These are phyloP conservation scores for Mycena epipterygia DNA, from an alignment of 768 basidiomycete species.

Conservation along the genomic window DNA sequence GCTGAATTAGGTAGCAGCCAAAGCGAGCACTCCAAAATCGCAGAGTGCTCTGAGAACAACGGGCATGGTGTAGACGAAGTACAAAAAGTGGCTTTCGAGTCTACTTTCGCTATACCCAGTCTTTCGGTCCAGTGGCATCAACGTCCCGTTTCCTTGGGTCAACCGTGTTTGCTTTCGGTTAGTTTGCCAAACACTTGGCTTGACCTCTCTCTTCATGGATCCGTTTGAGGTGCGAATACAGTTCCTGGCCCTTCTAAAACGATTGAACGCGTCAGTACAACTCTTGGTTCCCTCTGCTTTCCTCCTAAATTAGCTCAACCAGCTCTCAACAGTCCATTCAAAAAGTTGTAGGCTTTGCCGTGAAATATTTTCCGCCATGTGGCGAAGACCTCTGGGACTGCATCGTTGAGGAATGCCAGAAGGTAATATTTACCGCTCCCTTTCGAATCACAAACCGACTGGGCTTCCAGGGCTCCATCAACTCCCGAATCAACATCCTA, in stretches of 20 bases:
- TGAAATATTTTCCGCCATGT: slow-evolving; percentile 59
- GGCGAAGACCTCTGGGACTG: slow-evolving; percentile 97
- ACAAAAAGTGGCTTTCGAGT: too few relatives aligned
- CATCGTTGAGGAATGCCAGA: slow-evolving; percentile 90
- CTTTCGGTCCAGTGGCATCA: too few relatives aligned
- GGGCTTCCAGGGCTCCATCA: slow-evolving; percentile 79
- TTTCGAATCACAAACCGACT: not conserved
- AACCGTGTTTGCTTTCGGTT: not conserved
- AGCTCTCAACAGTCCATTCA: slow-evolving; percentile 39
- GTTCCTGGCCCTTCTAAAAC: slow-evolving; percentile 31
- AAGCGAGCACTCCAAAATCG: not conserved
- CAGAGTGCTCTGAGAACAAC: too few relatives aligned
- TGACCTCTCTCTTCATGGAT: slow-evolving; percentile 23
- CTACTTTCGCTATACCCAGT: too few relatives aligned
- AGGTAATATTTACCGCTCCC: slow-evolving; percentile 59
- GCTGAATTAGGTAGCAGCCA: not conserved
- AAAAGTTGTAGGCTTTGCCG: slow-evolving; percentile 36
- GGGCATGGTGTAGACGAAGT: not conserved
- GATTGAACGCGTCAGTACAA: slow-evolving; percentile 33
- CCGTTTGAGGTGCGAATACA: slow-evolving; percentile 36
- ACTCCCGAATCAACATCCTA: slow-evolving; percentile 93
- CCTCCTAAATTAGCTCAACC: slow-evolving; percentile 33
- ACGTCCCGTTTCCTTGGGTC: not conserved
- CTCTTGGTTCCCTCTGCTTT: not conserved
- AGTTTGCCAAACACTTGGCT: not conserved